phyloP scores from a whole-genome alignment of 2,329 filamentous ascomycete species.

The Botryotinia calthae region DNA sequence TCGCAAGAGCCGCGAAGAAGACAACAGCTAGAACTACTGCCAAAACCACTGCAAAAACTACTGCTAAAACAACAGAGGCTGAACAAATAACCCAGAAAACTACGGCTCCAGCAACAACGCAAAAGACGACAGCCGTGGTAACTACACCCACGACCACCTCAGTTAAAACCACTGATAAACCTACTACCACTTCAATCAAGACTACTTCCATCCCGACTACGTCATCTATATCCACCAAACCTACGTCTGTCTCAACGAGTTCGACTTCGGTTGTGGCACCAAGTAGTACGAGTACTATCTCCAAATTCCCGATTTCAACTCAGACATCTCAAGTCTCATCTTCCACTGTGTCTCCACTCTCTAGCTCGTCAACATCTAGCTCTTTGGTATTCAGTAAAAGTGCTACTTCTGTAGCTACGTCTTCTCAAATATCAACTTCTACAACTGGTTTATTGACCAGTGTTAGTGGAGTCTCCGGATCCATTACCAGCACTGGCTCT shows the following conservation, averaged over 20 bases:
- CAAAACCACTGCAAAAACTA: too few species aligned
- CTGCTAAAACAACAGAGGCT: not conserved
- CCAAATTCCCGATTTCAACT: not conserved
- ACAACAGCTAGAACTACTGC: not conserved
- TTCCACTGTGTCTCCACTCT: not conserved
- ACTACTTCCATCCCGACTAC: not conserved
- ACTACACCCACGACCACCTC: not conserved
- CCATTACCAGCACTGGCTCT: not conserved
- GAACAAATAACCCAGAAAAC: not conserved
- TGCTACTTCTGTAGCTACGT: not conserved
- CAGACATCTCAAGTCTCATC: not conserved
- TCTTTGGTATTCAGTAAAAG: not conserved
- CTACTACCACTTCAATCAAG: not conserved
- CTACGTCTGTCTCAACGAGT: not conserved
- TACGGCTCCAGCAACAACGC: conserved; percentile 1
- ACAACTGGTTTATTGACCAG: not conserved
- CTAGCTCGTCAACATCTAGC: not conserved
- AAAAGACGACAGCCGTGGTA: not conserved
- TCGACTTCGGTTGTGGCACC: not conserved
- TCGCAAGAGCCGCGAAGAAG: conserved; percentile 12
- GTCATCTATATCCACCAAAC: not conserved
- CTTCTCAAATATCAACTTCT: not conserved
- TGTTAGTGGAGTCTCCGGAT: not conserved
- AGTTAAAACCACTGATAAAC: not conserved
- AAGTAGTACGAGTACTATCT: not conserved